A percentile compares a stretch with the other conserved stretches of the same genome.
These are phyloP conservation scores for Ilyonectria sp. DNA, from an alignment of 2,329 filamentous ascomycete genomes.

Conservation along the genomic window DNA sequence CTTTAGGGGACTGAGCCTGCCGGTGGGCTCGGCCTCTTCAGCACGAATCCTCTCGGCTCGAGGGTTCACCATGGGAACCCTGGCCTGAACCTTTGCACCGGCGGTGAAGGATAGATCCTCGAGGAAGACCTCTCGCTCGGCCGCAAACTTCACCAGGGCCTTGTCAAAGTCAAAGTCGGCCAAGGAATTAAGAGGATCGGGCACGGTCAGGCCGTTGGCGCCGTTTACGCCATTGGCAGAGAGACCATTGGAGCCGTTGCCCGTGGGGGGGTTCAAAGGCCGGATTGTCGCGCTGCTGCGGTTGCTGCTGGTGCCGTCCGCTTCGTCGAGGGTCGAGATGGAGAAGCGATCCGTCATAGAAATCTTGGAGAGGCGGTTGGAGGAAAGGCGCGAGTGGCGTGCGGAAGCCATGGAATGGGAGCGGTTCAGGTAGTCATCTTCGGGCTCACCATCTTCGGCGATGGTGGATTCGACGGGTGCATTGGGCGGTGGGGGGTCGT, in stretches of 20 bases:
- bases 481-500: conserved; percentile 63
- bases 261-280: conserved; percentile 54
- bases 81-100: conserved; percentile 80
- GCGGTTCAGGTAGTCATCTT: conserved; percentile 56
- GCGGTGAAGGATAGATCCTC: conserved; percentile 93
- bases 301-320: conserved; percentile 73
- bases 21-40: conserved; percentile 73
- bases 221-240: conserved; percentile 44
- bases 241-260: conserved; percentile 44
- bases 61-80: conserved; percentile 82
- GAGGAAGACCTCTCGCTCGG: conserved; percentile 93
- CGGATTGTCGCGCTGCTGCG: conserved; percentile 77
- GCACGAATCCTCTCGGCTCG: conserved; percentile 86
- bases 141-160: conserved; percentile 93
- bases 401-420: conserved; percentile 46
- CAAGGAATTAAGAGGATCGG: conserved; percentile 56
- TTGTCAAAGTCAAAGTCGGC: conserved; percentile 93
- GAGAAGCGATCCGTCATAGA: conserved; percentile 66
- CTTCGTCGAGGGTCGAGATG: conserved; percentile 70
- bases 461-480: conserved; percentile 70
- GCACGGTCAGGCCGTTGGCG: conserved; percentile 49
- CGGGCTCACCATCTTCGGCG: conserved; percentile 73
- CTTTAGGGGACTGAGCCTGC: conserved; percentile 69
- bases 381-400: conserved; percentile 74
- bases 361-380: conserved; percentile 70